phyloP scores from a whole-genome alignment of 2,329 filamentous ascomycete genomes.

The Bipolaris zeicola region DNA sequence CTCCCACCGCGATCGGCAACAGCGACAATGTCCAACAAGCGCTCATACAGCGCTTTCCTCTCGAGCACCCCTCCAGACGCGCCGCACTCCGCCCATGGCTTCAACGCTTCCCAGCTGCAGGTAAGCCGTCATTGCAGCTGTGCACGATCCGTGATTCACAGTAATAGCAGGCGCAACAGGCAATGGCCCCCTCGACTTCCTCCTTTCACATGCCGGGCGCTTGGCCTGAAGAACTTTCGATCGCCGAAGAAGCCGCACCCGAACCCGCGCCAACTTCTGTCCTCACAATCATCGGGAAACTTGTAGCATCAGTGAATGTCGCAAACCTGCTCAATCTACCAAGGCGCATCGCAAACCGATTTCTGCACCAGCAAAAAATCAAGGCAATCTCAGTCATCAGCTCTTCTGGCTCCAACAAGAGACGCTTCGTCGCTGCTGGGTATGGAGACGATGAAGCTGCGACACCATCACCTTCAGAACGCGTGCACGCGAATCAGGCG shows the following conservation, averaged over 20 bases:
- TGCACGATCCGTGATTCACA: conserved; percentile 19
- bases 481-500: conserved; percentile 12
- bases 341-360: conserved; percentile 14
- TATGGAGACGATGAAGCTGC: conserved; percentile 17
- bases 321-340: conserved; percentile 20
- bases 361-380: conserved; percentile 26
- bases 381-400: conserved; percentile 26
- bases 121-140: conserved; percentile 21
- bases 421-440: conserved; percentile 37
- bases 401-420: conserved; percentile 35
- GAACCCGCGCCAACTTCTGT: conserved; percentile 9
- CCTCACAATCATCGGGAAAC: conserved; percentile 24
- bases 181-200: conserved; percentile 1
- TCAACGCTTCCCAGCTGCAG: conserved; percentile 24
- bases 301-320: conserved; percentile 19
- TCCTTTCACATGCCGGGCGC: conserved; percentile 18
- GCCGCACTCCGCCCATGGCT: conserved; percentile 16
- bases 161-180: conserved; percentile 15
- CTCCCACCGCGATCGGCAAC: conserved; percentile 4
- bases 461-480: conserved; percentile 19
- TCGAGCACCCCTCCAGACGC: conserved; percentile 15
- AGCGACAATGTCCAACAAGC: conserved; percentile 27
- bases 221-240: conserved; percentile 19
- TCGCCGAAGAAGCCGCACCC: conserved; percentile 1
- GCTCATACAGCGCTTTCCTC: conserved; percentile 24